Evolutionary conservation across 148 eudicot genomes (phyloP).

Genomic region (Rhododendron kiyosumense): DNA sequence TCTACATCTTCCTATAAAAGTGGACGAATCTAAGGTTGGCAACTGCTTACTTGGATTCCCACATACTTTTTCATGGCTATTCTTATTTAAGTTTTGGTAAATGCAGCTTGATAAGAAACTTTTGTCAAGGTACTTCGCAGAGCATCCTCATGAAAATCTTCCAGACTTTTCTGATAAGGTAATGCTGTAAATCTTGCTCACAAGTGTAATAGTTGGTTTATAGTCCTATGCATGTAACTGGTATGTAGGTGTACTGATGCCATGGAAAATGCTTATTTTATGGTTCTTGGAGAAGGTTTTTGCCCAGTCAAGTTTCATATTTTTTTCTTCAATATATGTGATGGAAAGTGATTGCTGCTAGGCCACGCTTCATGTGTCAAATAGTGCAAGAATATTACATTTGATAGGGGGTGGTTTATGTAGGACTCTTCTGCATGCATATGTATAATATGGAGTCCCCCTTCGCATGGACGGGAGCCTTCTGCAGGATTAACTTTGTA

Average conservation of each 20-base stretch:
- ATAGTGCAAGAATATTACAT: not conserved
- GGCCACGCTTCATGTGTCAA: not conserved
- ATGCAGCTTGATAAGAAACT: conserved; percentile 78
- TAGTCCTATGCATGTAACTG: not conserved
- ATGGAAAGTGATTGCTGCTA: not conserved
- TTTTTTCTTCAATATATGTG: not conserved
- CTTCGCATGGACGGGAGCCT: not conserved
- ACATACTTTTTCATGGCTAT: not conserved
- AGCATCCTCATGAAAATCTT: conserved; percentile 67
- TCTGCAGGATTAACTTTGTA: not conserved
- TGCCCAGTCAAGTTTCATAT: not conserved
- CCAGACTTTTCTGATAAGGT: conserved; percentile 96
- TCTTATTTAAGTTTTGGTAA: conserved; percentile 12
- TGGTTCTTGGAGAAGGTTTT: not conserved
- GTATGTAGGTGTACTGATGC: not conserved
- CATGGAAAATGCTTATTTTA: not conserved
- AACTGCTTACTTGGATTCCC: not conserved
- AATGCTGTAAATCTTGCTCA: conserved; percentile 15
- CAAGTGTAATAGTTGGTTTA: not conserved
- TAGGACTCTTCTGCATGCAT: not conserved
- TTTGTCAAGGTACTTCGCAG: conserved; percentile 59
- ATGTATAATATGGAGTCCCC: not conserved
- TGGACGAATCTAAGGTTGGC: conserved; percentile 67
- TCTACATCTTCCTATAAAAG: conserved; percentile 83
- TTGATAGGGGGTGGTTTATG: not conserved